Conservation (phyloP, 2,329 filamentous ascomycete genomes). For the Tolypocladium ophioglossoides region DNA sequence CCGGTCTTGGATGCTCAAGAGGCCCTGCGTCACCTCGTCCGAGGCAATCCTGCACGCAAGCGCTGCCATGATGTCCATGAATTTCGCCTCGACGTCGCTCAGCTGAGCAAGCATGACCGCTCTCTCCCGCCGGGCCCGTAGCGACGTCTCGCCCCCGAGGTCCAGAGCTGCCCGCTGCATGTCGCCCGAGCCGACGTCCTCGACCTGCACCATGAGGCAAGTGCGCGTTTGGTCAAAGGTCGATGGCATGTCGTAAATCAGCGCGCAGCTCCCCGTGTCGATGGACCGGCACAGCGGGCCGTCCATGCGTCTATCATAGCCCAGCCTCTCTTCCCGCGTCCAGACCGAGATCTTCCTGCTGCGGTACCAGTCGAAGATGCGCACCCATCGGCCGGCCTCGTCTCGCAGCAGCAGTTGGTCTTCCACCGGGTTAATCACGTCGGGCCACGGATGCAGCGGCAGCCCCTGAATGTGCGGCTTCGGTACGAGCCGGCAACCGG, state of each 20-base stretch:
- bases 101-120: slow-evolving; percentile 3
- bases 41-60: slow-evolving; percentile 3
- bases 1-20: neutral
- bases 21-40: neutral
- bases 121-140: slow-evolving; percentile 3
- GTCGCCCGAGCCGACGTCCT: neutral
- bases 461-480: neutral
- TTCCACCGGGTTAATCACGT: slow-evolving; percentile 5
- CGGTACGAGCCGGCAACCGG: slow-evolving; percentile 5
- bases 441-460: slow-evolving; percentile 9
- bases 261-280: slow-evolving; percentile 4
- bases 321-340: slow-evolving; percentile 6
- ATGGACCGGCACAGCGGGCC: slow-evolving; percentile 8
- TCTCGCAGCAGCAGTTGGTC: slow-evolving; percentile 7
- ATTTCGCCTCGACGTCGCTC: slow-evolving; percentile 1
- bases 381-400: slow-evolving; percentile 7
- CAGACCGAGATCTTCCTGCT: slow-evolving; percentile 7
- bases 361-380: slow-evolving; percentile 10
- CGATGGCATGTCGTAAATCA: slow-evolving; percentile 5
- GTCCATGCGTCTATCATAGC: slow-evolving; percentile 5
- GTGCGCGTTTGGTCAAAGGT: neutral
- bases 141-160: neutral
- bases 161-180: neutral
- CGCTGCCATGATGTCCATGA: slow-evolving; percentile 3
- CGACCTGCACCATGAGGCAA: slow-evolving; percentile 6